Percentiles rank a stretch among this genome's conserved stretches.
These are phyloP conservation scores for Suhomyces pyralidae DNA, from an alignment of 805 yeast genomes.

Conservation along the genomic window DNA sequence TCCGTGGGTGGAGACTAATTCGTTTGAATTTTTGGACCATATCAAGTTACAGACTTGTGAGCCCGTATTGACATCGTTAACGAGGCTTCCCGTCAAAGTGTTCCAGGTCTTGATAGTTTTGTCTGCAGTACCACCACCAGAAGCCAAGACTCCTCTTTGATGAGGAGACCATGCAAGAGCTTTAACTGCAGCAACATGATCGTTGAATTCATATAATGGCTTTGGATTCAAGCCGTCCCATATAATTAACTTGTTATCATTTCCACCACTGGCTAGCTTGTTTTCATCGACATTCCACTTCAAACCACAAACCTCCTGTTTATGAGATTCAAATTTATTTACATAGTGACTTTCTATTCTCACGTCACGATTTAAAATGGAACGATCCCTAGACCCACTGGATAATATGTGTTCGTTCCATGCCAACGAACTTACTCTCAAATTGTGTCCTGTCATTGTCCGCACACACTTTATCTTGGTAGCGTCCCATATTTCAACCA, in stretches of 20 bases:
- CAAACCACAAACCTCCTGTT: slow-evolving; percentile 95
- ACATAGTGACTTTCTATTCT: slow-evolving; percentile 80
- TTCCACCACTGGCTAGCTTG: slow-evolving; percentile 92
- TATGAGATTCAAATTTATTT: slow-evolving; percentile 67
- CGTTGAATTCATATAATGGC: slow-evolving; percentile 72
- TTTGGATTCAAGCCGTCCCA: slow-evolving; percentile 77
- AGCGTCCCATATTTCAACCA: slow-evolving; percentile 95
- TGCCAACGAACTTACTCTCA: slow-evolving; percentile 81
- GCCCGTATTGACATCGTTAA: slow-evolving; percentile 87
- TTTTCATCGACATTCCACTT: slow-evolving; percentile 91
- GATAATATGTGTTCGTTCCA: slow-evolving; percentile 92
- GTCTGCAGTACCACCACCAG: slow-evolving; percentile 98
- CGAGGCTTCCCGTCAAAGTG: slow-evolving; percentile 68
- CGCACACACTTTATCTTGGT: slow-evolving; percentile 76
- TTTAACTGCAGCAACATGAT: slow-evolving; percentile 93
- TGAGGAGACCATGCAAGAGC: slow-evolving; percentile 98
- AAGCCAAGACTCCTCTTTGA: slow-evolving; percentile 86
- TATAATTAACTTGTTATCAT: slow-evolving; percentile 80
- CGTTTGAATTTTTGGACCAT: slow-evolving; percentile 92
- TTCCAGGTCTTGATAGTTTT: slow-evolving; percentile 90
- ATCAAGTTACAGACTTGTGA: slow-evolving; percentile 92
- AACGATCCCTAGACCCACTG: slow-evolving; percentile 83
- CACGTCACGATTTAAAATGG: slow-evolving; percentile 87
- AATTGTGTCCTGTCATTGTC: slow-evolving; percentile 87
- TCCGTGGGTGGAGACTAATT: slow-evolving; percentile 92